Evolutionary conservation across 768 basidiomycete genomes (phyloP), one percentile per base, ranked within the genome.

Genomic region (Mycena haematopus): DNA sequence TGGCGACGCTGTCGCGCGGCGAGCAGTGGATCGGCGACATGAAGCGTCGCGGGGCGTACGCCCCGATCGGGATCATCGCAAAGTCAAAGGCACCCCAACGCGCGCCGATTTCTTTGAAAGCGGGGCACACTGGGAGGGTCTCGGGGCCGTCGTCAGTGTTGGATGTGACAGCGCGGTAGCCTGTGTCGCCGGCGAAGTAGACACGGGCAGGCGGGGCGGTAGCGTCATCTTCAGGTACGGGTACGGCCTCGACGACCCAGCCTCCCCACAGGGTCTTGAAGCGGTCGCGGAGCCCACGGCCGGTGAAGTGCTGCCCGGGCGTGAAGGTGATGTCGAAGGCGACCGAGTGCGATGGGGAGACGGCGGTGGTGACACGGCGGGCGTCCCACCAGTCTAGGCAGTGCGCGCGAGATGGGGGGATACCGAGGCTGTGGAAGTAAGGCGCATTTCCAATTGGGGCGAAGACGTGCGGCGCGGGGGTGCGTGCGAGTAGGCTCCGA

Each of bases 131-230:
- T 0, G 88, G 84, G 2, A 83, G 78, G n/a, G 74, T 73, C 1
- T 82, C 66, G 56, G 58, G 58, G 5, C 59, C 78, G 72, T 81
- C 85, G 65, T 79, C 81, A 72, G 83, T 77, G 0, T 79, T 81
- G 63, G 75, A 77, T 50, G 63, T 62, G 17, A 86, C 85, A 0
- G 80, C 65, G 24, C 84, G 75, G 70, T 86, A 85, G 10, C 84
- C 89, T 1, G 89, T 92, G 71, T 91, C 90, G 14, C 91, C 91
- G 7, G 78, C 88, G 70, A 92, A 91, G 69, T 77, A 88, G 19
- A 85, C 73, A 55, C 84, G 84, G 3, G 70, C 72, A 1, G 71
- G 67, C 7, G 69, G 47, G 56, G 63, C 42, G 6, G 40, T 14
- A 21, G 35, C 47, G 2, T 25, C 25, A 8, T 19, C 40, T 10